These are phyloP conservation scores for Termitomyces sp. DNA, from an alignment of 768 basidiomycete species.

Conservation along the genomic window DNA sequence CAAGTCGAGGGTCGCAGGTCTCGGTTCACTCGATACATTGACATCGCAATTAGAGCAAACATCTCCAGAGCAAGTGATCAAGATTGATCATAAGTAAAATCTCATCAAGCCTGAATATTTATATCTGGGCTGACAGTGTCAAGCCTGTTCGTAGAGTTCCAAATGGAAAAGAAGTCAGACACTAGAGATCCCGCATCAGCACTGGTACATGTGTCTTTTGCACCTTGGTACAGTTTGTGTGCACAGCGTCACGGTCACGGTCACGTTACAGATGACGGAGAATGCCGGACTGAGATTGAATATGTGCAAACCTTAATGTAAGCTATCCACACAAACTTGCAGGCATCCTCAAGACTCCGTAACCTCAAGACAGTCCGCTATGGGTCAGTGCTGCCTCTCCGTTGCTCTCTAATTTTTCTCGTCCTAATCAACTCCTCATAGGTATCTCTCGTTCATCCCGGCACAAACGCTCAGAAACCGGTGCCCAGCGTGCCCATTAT, in stretches of 20 bases:
- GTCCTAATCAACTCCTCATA: constrained; percentile 27
- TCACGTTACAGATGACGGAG: constrained; percentile 18
- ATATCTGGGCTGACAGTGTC: too few species aligned
- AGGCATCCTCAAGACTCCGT: constrained; percentile 39
- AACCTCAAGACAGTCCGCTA: constrained; percentile 72
- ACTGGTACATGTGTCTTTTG: too few species aligned
- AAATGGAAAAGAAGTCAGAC: too few species aligned
- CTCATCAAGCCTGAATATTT: too few species aligned
- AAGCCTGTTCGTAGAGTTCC: too few species aligned
- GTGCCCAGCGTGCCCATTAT: constrained; percentile 90
- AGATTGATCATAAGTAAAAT: too few species aligned
- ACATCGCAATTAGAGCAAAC: too few species aligned
- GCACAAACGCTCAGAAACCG: constrained; percentile 94
- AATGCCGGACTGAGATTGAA: constrained; percentile 35
- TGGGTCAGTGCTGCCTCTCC: constrained; percentile 58
- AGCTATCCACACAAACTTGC: constrained; percentile 53
- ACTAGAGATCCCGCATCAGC: too few species aligned
- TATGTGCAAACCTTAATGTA: constrained; percentile 37
- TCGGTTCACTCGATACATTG: too few species aligned
- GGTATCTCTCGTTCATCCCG: constrained; percentile 97
- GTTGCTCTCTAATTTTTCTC: constrained; percentile 7
- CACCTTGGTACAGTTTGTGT: too few species aligned
- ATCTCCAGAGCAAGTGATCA: too few species aligned
- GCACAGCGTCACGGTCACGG: background rate
- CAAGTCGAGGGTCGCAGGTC: too few species aligned